A percentile compares a stretch with the other conserved stretches of the same genome.
Conservation (phyloP, 306 rosid species). For the Vachellia collinsii region DNA sequence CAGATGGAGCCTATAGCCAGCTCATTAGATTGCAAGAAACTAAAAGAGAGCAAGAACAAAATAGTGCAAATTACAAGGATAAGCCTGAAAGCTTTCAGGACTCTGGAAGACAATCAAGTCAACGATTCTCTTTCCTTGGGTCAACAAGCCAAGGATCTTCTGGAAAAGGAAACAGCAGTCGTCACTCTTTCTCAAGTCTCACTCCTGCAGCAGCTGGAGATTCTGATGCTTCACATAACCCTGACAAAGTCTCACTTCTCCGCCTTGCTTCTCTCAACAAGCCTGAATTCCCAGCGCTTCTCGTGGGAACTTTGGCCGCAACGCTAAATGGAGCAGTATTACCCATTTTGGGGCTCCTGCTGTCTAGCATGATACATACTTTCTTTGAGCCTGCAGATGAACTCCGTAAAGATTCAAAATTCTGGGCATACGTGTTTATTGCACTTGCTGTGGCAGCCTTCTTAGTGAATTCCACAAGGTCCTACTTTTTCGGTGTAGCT, state of each 20-base stretch:
- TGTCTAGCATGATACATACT: conserved; percentile 56
- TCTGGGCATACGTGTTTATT: conserved; percentile 71
- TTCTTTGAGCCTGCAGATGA: conserved; percentile 67
- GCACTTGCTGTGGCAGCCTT: conserved; percentile 46
- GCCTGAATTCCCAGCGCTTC: conserved; percentile 75
- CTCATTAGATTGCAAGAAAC: conserved; percentile 66
- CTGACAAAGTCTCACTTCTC: conserved; percentile 56
- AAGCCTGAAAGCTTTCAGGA: conserved; percentile 37
- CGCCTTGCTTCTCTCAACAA: conserved; percentile 80
- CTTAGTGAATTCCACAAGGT: conserved; percentile 41
- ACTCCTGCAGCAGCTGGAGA: conserved; percentile 21
- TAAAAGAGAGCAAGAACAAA: conserved; percentile 37
- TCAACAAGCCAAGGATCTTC: conserved; percentile 59
- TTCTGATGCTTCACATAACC: conserved; percentile 42
- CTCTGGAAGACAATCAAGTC: conserved; percentile 53
- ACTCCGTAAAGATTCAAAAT: conserved; percentile 66
- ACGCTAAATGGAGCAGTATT: conserved; percentile 50
- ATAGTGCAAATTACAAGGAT: conserved; percentile 41
- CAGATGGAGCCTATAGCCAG: conserved; percentile 71
- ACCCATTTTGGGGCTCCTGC: conserved; percentile 62
- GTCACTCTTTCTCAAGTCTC: conserved; percentile 50
- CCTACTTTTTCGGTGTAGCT: conserved; percentile 57
- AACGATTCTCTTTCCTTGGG: conserved; percentile 42
- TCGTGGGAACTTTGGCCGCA: conserved; percentile 72
- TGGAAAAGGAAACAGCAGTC: conserved; percentile 58